phyloP scores from a whole-genome alignment of 306 rosid species.

The Ochetophila trinervis region DNA sequence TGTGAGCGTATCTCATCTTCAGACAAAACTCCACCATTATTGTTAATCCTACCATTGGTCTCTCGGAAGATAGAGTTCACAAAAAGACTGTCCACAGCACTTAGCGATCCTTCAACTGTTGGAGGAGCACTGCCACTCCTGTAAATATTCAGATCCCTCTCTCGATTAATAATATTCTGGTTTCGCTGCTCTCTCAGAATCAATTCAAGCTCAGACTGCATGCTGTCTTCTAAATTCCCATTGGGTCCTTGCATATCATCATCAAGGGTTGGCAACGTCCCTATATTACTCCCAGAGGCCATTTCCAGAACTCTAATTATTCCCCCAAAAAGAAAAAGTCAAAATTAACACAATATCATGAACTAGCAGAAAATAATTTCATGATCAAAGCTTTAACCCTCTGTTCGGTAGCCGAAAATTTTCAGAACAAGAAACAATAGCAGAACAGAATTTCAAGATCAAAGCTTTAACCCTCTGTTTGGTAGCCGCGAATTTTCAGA shows the following conservation, averaged over 20 bases:
- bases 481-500: background rate
- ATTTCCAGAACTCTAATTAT: slow-evolving; percentile 45
- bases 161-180: slow-evolving; percentile 45
- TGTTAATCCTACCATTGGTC: slow-evolving; percentile 31
- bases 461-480: slow-evolving; percentile 17
- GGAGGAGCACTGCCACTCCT: slow-evolving; percentile 99
- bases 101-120: slow-evolving; percentile 83
- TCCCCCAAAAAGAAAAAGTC: slow-evolving; percentile 9
- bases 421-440: background rate
- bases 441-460: background rate
- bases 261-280: slow-evolving; percentile 30
- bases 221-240: slow-evolving; percentile 57
- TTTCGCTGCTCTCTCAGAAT: slow-evolving; percentile 64
- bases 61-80: slow-evolving; percentile 49
- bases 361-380: background rate
- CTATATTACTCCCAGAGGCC: slow-evolving; percentile 60
- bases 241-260: slow-evolving; percentile 34
- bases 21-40: slow-evolving; percentile 51
- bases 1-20: slow-evolving; percentile 89
- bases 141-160: slow-evolving; percentile 66
- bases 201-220: slow-evolving; percentile 73
- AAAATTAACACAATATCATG: slow-evolving; percentile 4
- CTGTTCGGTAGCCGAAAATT: background rate
- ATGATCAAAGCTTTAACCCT: slow-evolving; percentile 15
- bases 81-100: slow-evolving; percentile 67